These are phyloP conservation scores for Aspergillus hortae DNA, from an alignment of 2,329 filamentous ascomycete genomes.

Conservation along the genomic window DNA sequence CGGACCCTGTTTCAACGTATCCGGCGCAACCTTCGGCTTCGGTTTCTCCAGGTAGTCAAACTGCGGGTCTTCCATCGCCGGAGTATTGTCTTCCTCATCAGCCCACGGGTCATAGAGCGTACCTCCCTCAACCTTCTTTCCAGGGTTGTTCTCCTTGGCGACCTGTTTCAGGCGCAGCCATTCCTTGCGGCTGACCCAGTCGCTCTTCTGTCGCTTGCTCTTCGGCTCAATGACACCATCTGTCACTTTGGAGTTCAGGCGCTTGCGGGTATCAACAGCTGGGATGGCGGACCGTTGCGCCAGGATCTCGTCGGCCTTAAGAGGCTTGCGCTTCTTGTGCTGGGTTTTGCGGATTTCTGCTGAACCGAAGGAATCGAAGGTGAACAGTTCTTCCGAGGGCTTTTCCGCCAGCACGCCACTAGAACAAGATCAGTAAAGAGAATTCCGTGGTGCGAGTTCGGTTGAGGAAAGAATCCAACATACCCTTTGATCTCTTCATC, in stretches of 20 bases:
- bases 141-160: slow-evolving; percentile 60
- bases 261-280: slow-evolving; percentile 74
- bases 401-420: slow-evolving; percentile 86
- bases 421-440: slow-evolving; percentile 14
- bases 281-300: slow-evolving; percentile 77
- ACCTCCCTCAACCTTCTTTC: slow-evolving; percentile 56
- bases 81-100: slow-evolving; percentile 41
- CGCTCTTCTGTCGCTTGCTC: slow-evolving; percentile 70
- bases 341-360: slow-evolving; percentile 61
- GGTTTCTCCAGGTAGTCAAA: slow-evolving; percentile 66
- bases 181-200: slow-evolving; percentile 83
- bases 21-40: slow-evolving; percentile 66
- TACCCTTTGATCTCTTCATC: slow-evolving; percentile 90
- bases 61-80: slow-evolving; percentile 45
- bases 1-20: slow-evolving; percentile 71
- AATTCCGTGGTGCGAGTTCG: neutral
- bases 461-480: neutral
- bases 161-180: slow-evolving; percentile 72
- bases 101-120: slow-evolving; percentile 75
- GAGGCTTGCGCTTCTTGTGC: slow-evolving; percentile 67
- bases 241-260: slow-evolving; percentile 64
- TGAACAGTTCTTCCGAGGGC: slow-evolving; percentile 77
- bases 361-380: slow-evolving; percentile 73
- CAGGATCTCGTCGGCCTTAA: slow-evolving; percentile 91
- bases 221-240: slow-evolving; percentile 66